Percentiles rank a stretch among this genome's conserved stretches.
phyloP scores from a whole-genome alignment of 176 grass and related monocot genomes.

The Guadua angustifolia region DNA sequence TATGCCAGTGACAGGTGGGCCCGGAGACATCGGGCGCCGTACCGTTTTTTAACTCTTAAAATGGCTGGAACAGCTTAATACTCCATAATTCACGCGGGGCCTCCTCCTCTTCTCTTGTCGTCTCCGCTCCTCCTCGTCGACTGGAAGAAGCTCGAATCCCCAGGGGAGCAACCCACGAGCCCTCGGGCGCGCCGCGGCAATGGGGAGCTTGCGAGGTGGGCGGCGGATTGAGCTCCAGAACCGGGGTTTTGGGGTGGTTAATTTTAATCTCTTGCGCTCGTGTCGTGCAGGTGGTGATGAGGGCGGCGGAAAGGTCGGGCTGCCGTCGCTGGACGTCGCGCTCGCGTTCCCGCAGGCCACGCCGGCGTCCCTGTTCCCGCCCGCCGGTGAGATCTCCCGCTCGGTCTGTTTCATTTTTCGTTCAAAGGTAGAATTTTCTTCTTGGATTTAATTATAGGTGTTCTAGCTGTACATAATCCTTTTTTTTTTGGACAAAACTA shows the following conservation, averaged over 20 bases:
- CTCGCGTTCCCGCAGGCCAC: slow-evolving; percentile 72
- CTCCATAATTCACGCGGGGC: not conserved
- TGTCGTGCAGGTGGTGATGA: slow-evolving; percentile 22
- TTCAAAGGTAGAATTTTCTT: not conserved
- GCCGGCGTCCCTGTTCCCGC: slow-evolving; percentile 70
- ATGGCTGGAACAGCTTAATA: not conserved
- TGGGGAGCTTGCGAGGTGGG: slow-evolving; percentile 43
- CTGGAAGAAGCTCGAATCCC: slow-evolving; percentile 13
- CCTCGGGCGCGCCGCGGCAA: slow-evolving; percentile 4
- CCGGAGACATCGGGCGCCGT: too few species aligned
- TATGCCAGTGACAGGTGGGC: too few species aligned
- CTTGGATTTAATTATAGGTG: not conserved
- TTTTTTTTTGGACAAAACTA: not conserved
- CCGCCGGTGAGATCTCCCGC: slow-evolving; percentile 44
- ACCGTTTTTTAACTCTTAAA: not conserved
- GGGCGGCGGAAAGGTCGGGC: slow-evolving; percentile 48
- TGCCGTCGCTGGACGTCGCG: slow-evolving; percentile 56
- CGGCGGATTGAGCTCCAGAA: not conserved
- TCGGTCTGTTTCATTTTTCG: not conserved
- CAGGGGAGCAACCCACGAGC: not conserved
- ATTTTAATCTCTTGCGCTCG: not conserved
- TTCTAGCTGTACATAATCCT: not conserved
- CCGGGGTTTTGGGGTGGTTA: not conserved
- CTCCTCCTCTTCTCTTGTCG: not conserved
- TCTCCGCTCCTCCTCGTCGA: not conserved